Base-by-base conservation (phyloP, 1,284 basidiomycete species). In the Puccinia hordei region DNA sequence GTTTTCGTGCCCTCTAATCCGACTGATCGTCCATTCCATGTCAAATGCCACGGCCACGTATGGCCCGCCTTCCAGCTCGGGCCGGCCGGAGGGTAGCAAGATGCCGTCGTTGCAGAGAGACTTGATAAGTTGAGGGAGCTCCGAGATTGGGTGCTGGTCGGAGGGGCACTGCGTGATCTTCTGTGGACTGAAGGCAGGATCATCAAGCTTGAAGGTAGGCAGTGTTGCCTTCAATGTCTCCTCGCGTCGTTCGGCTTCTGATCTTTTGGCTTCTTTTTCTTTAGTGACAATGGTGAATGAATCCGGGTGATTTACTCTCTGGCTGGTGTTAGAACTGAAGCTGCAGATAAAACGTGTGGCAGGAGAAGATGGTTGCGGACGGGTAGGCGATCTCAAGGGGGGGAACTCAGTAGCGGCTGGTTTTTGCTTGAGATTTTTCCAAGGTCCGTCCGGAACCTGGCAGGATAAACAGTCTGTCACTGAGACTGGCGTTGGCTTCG, bases 11-110 rank as follows among this genome's bases (percentile, higher is more conserved):
- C 75, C 75, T 66, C 30, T 33, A 19, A 22, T 30, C 22, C 49
- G 59, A 38, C 59, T 61, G 35, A 77, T 68, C 0, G 44, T 35
- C 61, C 75, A 77, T 68, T 66, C 63, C 75, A 77, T 77, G 53
- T 77, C 75, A n/a, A 77, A 77, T 2, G 75, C 75, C 19, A 77
- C 19, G 2, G 61, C 75, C n/a, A 46, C 27, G 27, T 66, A 53
- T 1, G 24, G 35, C 22, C 44, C 46, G 5, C 49, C 49, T 17
- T 71, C 49, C 17, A 53, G 33, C 17, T 49, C 46, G 46, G 68
- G 5, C 19, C 30, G 30, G 22, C 49, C 68, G 22, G 46, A 53
- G 27, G 41, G 59, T 17, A 77, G 51, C 27, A 41, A n/a, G 65
- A 77, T 24, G 5, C 41, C 75, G 63, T 77, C 75, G 27, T 30